phyloP scores from a whole-genome alignment of 306 rosid genomes.

The Inga laurina region DNA sequence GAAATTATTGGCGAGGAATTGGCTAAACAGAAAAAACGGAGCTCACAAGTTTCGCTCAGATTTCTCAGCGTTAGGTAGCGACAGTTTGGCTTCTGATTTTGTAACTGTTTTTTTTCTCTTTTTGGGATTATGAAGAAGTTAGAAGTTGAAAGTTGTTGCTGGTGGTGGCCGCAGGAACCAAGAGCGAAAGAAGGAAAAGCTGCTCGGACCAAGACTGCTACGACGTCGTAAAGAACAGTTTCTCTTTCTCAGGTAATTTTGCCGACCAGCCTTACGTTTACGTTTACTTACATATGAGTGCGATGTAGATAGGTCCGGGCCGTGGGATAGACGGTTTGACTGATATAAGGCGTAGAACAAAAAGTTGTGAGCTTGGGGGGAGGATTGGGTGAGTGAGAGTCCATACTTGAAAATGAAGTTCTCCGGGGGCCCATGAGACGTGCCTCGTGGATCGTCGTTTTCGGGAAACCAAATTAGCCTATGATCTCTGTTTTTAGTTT shows the following conservation, averaged over 20 bases:
- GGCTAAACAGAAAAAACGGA: constrained; percentile 61
- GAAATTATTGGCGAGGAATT: constrained; percentile 55
- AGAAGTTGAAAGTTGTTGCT: background rate
- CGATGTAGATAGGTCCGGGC: background rate
- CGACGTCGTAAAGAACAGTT: constrained; percentile 51
- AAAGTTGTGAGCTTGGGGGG: background rate
- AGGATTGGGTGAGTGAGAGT: background rate
- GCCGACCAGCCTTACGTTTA: background rate
- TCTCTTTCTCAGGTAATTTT: constrained; percentile 59
- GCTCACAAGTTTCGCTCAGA: constrained; percentile 55
- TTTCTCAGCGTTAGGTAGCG: constrained; percentile 40
- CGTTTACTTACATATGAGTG: background rate
- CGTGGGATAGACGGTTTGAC: constrained; percentile 34
- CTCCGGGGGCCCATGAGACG: background rate
- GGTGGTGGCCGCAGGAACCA: constrained; percentile 31
- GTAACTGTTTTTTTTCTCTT: background rate
- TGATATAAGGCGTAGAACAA: constrained; percentile 20
- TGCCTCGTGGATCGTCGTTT: constrained; percentile 50
- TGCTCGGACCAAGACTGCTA: constrained; percentile 67
- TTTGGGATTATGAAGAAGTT: background rate
- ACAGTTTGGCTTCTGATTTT: constrained; percentile 8
- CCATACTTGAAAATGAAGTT: background rate
- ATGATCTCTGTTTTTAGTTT: background rate
- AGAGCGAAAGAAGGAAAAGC: constrained; percentile 55
- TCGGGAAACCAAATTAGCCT: background rate